Percentiles rank a stretch among this genome's conserved stretches.
phyloP scores from a whole-genome alignment of 1,284 basidiomycete species.

The Neolentinus lepideus region DNA sequence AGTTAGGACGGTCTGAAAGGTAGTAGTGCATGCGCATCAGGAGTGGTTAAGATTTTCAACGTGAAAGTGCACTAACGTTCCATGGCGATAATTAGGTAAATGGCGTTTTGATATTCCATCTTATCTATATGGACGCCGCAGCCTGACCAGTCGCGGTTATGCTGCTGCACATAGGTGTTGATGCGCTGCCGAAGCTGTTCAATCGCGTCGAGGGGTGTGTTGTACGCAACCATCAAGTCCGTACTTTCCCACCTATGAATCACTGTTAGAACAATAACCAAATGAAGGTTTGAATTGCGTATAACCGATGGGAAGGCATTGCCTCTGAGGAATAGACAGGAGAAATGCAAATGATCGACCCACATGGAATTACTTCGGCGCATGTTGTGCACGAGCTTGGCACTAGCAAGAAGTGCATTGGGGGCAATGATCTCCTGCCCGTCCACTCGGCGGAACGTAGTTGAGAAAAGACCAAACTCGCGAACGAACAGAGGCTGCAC shows the following conservation, averaged over 20 bases:
- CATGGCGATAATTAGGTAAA: constrained; percentile 61
- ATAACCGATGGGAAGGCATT: no score
- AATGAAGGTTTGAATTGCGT: no score
- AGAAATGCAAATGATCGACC: constrained; percentile 6
- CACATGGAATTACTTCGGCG: constrained; percentile 72
- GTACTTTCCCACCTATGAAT: constrained; percentile 70
- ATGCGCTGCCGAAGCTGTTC: constrained; percentile 60
- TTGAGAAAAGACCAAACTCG: constrained; percentile 80
- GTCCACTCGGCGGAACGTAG: constrained; percentile 72
- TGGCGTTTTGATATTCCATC: constrained; percentile 72
- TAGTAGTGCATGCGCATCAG: constrained; percentile 3
- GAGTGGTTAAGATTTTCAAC: background rate
- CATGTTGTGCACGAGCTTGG: constrained; percentile 75
- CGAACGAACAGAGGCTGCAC: constrained; percentile 56
- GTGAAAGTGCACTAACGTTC: constrained; percentile 50
- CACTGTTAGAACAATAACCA: constrained; percentile 13
- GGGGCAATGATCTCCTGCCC: constrained; percentile 79
- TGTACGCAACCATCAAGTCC: constrained; percentile 53
- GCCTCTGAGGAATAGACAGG: no score
- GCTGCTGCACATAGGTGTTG: constrained; percentile 53
- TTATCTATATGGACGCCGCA: constrained; percentile 60
- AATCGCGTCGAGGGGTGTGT: constrained; percentile 60
- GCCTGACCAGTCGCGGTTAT: constrained; percentile 70
- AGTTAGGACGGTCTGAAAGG: constrained; percentile 63
- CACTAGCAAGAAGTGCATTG: constrained; percentile 66